These are phyloP conservation scores for Trichophyton benhamiae DNA, from an alignment of 2,329 filamentous ascomycete genomes.

Conservation along the genomic window DNA sequence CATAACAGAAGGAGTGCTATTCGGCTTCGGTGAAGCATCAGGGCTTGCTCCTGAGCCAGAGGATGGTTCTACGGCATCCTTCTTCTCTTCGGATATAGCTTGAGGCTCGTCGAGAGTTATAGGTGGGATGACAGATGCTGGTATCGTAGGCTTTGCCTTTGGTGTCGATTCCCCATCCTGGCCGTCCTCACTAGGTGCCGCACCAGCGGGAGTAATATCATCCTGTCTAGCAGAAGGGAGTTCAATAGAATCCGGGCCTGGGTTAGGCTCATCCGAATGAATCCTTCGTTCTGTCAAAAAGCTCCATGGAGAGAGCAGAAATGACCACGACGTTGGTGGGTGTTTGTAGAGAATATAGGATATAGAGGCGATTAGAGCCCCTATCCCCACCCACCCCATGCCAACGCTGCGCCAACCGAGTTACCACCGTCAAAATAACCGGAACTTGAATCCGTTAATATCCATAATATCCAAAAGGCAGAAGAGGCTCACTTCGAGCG, in stretches of 20 bases:
- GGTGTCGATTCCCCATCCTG: constrained; percentile 26
- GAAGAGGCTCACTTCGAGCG: neutral
- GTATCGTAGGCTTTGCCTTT: constrained; percentile 23
- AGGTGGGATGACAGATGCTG: constrained; percentile 22
- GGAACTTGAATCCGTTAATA: neutral
- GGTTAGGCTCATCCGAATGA: neutral
- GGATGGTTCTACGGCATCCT: neutral
- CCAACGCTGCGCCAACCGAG: neutral
- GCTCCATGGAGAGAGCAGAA: constrained; percentile 6
- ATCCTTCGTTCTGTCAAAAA: neutral
- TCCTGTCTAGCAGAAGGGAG: too few relatives aligned
- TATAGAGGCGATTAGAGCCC: constrained; percentile 28
- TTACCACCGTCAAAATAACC: neutral
- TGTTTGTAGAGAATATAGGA: constrained; percentile 31
- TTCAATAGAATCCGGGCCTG: neutral
- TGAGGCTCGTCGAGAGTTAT: constrained; percentile 20
- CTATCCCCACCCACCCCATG: constrained; percentile 34
- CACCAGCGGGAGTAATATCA: neutral
- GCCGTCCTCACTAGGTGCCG: constrained; percentile 5
- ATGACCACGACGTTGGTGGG: constrained; percentile 25
- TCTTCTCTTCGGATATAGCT: neutral
- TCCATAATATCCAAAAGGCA: neutral
- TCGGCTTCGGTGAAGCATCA: neutral
- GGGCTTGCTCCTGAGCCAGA: constrained; percentile 12
- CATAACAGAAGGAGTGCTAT: neutral